These are phyloP conservation scores for Trypanosoma platydactyli DNA, from an alignment of 208 protist species.

Conservation along the genomic window DNA sequence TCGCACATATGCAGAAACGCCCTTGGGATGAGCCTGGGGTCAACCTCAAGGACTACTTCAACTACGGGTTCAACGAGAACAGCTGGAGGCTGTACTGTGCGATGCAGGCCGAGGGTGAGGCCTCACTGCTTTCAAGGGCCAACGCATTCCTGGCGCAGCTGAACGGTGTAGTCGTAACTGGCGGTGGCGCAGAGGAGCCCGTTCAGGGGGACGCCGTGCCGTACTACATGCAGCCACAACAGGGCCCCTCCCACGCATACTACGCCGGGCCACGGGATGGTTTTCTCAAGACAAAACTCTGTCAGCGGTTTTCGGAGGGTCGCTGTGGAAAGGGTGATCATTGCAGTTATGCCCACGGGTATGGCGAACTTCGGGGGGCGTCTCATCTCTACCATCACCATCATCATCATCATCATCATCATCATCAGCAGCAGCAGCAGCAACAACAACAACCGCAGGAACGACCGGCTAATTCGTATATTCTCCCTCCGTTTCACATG, in stretches of 20 bases:
- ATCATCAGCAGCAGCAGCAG: slow-evolving; percentile 23
- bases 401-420: slow-evolving; percentile 21
- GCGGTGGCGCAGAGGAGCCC: slow-evolving; percentile 3
- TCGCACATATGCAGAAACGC: slow-evolving; percentile 71
- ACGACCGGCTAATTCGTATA: neutral
- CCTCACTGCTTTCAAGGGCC: slow-evolving; percentile 56
- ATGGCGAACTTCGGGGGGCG: slow-evolving; percentile 45
- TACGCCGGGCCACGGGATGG: slow-evolving; percentile 16
- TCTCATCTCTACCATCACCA: slow-evolving; percentile 19
- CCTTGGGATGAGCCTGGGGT: slow-evolving; percentile 78
- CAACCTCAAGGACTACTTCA: slow-evolving; percentile 90
- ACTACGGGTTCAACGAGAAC: slow-evolving; percentile 89
- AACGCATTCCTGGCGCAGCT: slow-evolving; percentile 58
- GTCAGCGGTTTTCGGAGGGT: slow-evolving; percentile 73
- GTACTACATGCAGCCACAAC: slow-evolving; percentile 19
- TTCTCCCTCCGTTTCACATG: slow-evolving; percentile 14
- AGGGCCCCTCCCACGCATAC: slow-evolving; percentile 16
- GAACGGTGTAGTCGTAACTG: slow-evolving; percentile 24
- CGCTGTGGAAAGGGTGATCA: slow-evolving; percentile 58
- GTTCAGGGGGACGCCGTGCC: slow-evolving; percentile 8
- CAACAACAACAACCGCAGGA: slow-evolving; percentile 2
- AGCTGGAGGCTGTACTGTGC: slow-evolving; percentile 87
- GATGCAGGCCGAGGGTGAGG: slow-evolving; percentile 71
- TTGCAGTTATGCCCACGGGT: slow-evolving; percentile 86
- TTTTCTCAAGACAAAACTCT: slow-evolving; percentile 68